These are phyloP conservation scores for Cucumis hystrix DNA, from an alignment of 306 rosid genomes.

Conservation along the genomic window DNA sequence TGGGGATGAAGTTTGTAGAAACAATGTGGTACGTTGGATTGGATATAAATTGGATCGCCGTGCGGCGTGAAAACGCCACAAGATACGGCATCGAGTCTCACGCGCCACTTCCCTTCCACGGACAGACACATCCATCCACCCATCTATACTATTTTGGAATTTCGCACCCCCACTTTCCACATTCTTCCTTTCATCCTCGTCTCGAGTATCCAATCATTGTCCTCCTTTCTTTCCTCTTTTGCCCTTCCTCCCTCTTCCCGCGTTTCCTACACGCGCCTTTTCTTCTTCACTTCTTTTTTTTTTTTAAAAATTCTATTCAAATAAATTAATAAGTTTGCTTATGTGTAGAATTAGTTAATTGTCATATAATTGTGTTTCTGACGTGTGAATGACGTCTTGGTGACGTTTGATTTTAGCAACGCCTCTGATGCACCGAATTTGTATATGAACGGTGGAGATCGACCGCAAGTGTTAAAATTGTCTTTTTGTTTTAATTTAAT, in stretches of 20 bases:
- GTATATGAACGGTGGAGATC: not conserved
- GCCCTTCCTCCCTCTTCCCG: not conserved
- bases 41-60: not conserved
- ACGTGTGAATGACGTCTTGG: not conserved
- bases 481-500: too few relatives aligned
- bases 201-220: constrained; percentile 6
- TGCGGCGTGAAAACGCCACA: not conserved
- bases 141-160: not conserved
- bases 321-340: not conserved
- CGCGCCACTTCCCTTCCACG: not conserved
- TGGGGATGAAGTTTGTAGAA: not conserved
- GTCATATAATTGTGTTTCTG: not conserved
- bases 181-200: not conserved
- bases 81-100: constrained; percentile 6
- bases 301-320: too few relatives aligned
- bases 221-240: not conserved
- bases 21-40: not conserved
- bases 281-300: not conserved
- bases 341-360: not conserved
- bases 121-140: not conserved
- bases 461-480: too few relatives aligned
- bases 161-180: constrained; percentile 6
- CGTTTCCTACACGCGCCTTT: not conserved
- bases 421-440: not conserved
- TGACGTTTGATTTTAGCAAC: not conserved